Evolutionary conservation across 169 alveolate species (phyloP).

Genomic region (Neospora caninum): DNA sequence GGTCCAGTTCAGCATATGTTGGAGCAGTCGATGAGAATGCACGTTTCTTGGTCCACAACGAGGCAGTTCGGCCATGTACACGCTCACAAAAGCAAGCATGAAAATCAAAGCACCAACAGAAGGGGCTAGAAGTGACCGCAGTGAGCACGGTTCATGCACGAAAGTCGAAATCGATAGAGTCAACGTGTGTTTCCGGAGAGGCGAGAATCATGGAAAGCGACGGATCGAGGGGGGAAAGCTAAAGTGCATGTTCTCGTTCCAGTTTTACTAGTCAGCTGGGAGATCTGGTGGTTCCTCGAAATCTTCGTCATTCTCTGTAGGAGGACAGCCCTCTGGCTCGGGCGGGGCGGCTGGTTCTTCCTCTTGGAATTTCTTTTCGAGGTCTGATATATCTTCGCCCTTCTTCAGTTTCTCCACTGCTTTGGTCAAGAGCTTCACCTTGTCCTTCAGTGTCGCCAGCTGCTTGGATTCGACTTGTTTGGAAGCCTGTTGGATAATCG

Average conservation of each 20-base stretch:
- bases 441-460: constrained; percentile 55
- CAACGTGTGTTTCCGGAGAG: no score
- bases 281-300: constrained; percentile 33
- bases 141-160: no score
- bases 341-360: background rate
- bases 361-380: background rate
- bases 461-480: constrained; percentile 77
- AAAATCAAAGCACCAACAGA: no score
- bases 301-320: constrained; percentile 1
- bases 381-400: constrained; percentile 36
- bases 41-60: no score
- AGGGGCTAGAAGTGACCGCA: no score
- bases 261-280: background rate
- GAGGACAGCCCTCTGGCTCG: background rate
- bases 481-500: constrained; percentile 70
- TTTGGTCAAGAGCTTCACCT: background rate
- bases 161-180: no score
- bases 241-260: background rate
- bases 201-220: no score
- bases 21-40: no score
- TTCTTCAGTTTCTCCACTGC: constrained; percentile 43
- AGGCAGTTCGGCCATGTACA: no score
- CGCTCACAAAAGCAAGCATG: no score
- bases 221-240: no score
- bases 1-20: no score